These are phyloP conservation scores for Barnettozyma sucrosica DNA, from an alignment of 805 yeast genomes.

Conservation along the genomic window DNA sequence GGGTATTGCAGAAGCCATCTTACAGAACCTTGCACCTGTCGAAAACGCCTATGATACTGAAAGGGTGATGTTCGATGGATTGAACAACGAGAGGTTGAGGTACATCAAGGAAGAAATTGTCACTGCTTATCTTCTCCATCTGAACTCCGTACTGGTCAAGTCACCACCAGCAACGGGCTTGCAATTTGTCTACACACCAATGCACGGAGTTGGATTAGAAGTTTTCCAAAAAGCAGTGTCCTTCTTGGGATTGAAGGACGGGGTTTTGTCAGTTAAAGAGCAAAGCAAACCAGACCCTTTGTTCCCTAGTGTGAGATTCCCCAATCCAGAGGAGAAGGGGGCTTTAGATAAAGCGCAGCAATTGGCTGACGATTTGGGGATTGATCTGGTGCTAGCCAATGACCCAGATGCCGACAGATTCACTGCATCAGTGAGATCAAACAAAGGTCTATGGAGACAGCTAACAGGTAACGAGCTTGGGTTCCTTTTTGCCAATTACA, in stretches of 20 bases:
- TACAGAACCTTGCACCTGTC: conserved; percentile 58
- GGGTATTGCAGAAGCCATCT: conserved; percentile 61
- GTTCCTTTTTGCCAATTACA: conserved; percentile 66
- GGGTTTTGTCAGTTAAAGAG: conserved; percentile 42
- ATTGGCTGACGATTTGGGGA: conserved; percentile 45
- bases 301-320: conserved; percentile 82
- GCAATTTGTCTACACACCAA: conserved; percentile 78
- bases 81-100: conserved; percentile 26
- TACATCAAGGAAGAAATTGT: conserved; percentile 40
- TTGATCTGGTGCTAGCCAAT: conserved; percentile 68
- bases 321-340: conserved; percentile 94
- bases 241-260: conserved; percentile 30
- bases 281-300: conserved; percentile 79
- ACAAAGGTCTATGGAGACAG: conserved; percentile 56
- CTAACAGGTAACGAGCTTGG: conserved; percentile 92
- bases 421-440: conserved; percentile 62
- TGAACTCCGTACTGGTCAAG: conserved; percentile 32
- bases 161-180: conserved; percentile 23
- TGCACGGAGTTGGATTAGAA: conserved; percentile 90
- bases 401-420: conserved; percentile 98
- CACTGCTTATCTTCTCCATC: conserved; percentile 33
- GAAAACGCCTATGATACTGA: conserved; percentile 43
- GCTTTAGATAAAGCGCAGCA: conserved; percentile 71
- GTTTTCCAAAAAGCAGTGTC: conserved; percentile 41
- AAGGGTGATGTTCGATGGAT: conserved; percentile 30